Base-by-base conservation (phyloP, 176 grass and related monocot genomes). In the Oropetium thomaeum region DNA sequence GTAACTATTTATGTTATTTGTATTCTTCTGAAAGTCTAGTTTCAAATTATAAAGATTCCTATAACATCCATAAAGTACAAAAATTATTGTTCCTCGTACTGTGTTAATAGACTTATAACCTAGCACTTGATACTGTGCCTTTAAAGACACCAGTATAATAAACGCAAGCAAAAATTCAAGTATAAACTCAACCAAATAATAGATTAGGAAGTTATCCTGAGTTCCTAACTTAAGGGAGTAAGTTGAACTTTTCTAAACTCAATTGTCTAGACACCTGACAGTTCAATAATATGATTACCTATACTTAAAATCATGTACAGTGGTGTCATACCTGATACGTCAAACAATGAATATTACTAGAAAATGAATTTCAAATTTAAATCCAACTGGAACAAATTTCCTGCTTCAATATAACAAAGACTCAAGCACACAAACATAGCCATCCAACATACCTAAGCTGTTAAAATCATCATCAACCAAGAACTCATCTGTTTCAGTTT, bases 401-500 rank as follows among this genome's bases (percentile, higher is more conserved):
- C 22, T 68, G 7, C 25, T 67, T 63, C 8, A 69, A 33, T 26
- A 23, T 31, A 80, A 77, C 15, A 33, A 57, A 77, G 27, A 72
- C 2, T 77, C 44, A 16, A 47, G 8, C 65, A 58, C 39, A 78
- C 34, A 6, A 25, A 39, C 25, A 73, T 43, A 32, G 35, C 49
- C 34, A 55, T 37, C 20, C 31, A 49, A 68, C 52, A 67, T 78
- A 86, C 85, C 73, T 75, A 71, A 64, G 43, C 49, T 45, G 70
- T 48, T 74, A 37, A 30, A 71, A 59, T 79, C 85, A 84, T 87
- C 83, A 77, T 79, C 39, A 83, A 85, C 68, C 44, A 83, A 91
- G 49, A 80, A 67, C 40, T 76, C 81, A 49, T 91, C 88, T 81
- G 81, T 85, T 61, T 90, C 75, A 57, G 74, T 67, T 69, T 75